Evolutionary conservation across 345 rosid species (phyloP).

Genomic region (rapeseed (Brassica napus)): Da-Ae NC_063446.1:11557001-11557500

Average conservation of each 20-base stretch:
- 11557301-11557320: not conserved
- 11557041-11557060: too few species aligned
- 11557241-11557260: constrained; percentile 70
- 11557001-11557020: constrained; percentile 52
- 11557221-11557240: constrained; percentile 91
- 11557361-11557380: not conserved
- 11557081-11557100: too few species aligned
- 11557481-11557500: not conserved
- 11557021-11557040: not conserved
- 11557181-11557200: constrained; percentile 84
- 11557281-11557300: constrained; percentile 95
- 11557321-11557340: constrained; percentile 9
- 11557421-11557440: constrained; percentile 18
- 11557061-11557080: too few species aligned
- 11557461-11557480: constrained; percentile 6
- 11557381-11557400: not conserved
- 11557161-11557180: constrained; percentile 35
- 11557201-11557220: constrained; percentile 74
- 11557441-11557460: not conserved
- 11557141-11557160: not conserved
- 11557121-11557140: too few species aligned
- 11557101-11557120: too few species aligned
- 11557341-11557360: not conserved
- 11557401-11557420: not conserved
- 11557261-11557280: constrained; percentile 94